Evolutionary conservation across 2,329 filamentous ascomycete species (phyloP), one percentile per base, ranked within the genome.

Genomic region (Cadophora malorum): DNA sequence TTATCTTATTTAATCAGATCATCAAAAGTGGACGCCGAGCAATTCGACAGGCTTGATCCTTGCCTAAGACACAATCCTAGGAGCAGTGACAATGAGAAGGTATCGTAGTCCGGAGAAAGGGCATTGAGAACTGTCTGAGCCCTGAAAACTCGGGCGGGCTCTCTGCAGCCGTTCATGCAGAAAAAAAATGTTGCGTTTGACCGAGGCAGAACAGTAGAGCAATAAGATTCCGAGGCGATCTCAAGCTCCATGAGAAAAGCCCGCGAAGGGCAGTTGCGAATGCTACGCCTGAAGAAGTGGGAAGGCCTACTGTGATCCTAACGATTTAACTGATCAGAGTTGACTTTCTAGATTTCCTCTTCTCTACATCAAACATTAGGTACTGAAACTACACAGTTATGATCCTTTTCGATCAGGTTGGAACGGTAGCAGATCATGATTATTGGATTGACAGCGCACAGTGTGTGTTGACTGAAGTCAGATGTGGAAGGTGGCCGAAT

Each of bases 1-100:
- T 59, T 59, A 59, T 59, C 56, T 59, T 59, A 59, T 59, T 59
- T 59, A 25, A 59, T 59, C 56, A 41, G 56, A 59, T 59, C 56
- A 41, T 41, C 56, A 25, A 41, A 38, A 41, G 56, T 41, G 21
- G 35, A 59, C 33, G 35, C 56, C 56, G 56, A 59, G 56, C 12
- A 45, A 28, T 21, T n/a, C 35, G 33, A 14, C 14, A 7, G 35
- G 56, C 33, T 45, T 59, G 56, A n/a, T 55, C 23, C 12, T 45
- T 25, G 21, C 23, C 28, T 25, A 9, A 19, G 33, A n/a, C 45
- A 19, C 16, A 16, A 28, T 28, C 16, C 14, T 16, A 19, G 41
- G 12, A 28, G 3, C 16, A 19, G 8, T 49, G 7, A 19, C 19
- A 5, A 19, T 19, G 45, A 14, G 1, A 21, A 21, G 45, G 6